A percentile compares a stretch with the other conserved stretches of the same genome.
These are phyloP conservation scores for Ceratocystis albifundus DNA, from an alignment of 2,329 filamentous ascomycete species.

Conservation along the genomic window DNA sequence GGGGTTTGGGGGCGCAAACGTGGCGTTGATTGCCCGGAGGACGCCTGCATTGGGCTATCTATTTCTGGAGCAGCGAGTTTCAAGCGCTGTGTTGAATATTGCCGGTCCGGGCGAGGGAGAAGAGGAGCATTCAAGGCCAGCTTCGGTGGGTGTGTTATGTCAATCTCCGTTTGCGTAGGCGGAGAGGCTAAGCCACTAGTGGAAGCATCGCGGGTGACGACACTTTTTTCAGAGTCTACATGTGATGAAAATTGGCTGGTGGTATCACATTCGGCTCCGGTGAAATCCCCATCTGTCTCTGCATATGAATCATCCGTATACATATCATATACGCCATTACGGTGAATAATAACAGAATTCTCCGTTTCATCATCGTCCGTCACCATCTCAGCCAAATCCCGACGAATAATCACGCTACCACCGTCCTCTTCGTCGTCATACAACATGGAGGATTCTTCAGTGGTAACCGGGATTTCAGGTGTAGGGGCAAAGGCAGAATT, in stretches of 20 bases:
- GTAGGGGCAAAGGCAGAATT: slow-evolving; percentile 41
- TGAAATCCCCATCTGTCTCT: slow-evolving; percentile 32
- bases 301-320: slow-evolving; percentile 37
- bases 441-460: slow-evolving; percentile 53
- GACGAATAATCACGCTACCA: slow-evolving; percentile 55
- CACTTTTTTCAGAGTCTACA: slow-evolving; percentile 30
- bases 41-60: neutral
- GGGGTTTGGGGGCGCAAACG: slow-evolving; percentile 38
- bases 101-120: slow-evolving; percentile 24
- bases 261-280: slow-evolving; percentile 25
- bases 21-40: slow-evolving; percentile 24
- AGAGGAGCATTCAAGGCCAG: slow-evolving; percentile 28
- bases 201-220: slow-evolving; percentile 21
- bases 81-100: slow-evolving; percentile 8
- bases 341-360: slow-evolving; percentile 22
- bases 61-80: slow-evolving; percentile 3
- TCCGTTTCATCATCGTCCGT: slow-evolving; percentile 34
- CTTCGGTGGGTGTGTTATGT: slow-evolving; percentile 23
- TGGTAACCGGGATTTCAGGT: slow-evolving; percentile 79
- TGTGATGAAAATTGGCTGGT: slow-evolving; percentile 30
- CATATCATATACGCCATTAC: slow-evolving; percentile 25
- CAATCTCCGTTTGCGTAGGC: slow-evolving; percentile 20
- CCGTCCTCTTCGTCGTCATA: slow-evolving; percentile 45
- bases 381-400: slow-evolving; percentile 46
- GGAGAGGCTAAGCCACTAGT: slow-evolving; percentile 17